Evolutionary conservation across 202 grass and related monocot genomes (phyloP).

Genomic region (Schoenoplectus triqueter): DNA sequence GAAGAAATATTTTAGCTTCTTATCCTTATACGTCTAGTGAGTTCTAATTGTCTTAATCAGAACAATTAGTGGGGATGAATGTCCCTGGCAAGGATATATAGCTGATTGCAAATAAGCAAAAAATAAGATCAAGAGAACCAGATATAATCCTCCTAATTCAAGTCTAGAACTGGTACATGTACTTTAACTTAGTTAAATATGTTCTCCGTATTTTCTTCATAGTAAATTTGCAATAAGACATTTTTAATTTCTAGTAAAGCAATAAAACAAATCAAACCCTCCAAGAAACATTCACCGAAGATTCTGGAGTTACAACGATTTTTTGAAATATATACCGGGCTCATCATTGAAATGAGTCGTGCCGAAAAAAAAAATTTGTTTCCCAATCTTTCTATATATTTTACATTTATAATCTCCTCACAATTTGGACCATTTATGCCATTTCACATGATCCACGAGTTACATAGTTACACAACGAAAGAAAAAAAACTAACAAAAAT

Average conservation of each 20-base stretch:
- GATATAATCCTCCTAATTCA: too few relatives aligned
- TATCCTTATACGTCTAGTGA: too few relatives aligned
- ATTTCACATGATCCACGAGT: slow-evolving; percentile 8
- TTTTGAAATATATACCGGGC: not conserved
- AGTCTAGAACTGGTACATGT: not conserved
- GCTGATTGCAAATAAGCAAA: not conserved
- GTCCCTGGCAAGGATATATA: not conserved
- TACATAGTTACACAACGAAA: not conserved
- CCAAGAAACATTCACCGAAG: not conserved
- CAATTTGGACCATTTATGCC: not conserved
- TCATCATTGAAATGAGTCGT: too few relatives aligned
- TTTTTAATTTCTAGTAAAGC: too few relatives aligned
- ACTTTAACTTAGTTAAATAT: not conserved
- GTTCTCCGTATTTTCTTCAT: not conserved
- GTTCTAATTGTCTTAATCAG: not conserved
- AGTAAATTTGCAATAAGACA: not conserved
- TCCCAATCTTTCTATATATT: not conserved
- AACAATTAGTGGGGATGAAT: not conserved
- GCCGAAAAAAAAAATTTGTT: too few relatives aligned
- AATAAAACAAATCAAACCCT: too few relatives aligned
- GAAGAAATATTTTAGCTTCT: not conserved
- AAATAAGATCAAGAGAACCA: not conserved
- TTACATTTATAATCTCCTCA: slow-evolving; percentile 11
- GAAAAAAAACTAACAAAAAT: slow-evolving; percentile 10
- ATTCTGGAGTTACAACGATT: not conserved